A percentile compares a stretch with the other conserved stretches of the same genome.
Conservation (phyloP, 495 filamentous ascomycete genomes). For the Glonium stellatum region DNA sequence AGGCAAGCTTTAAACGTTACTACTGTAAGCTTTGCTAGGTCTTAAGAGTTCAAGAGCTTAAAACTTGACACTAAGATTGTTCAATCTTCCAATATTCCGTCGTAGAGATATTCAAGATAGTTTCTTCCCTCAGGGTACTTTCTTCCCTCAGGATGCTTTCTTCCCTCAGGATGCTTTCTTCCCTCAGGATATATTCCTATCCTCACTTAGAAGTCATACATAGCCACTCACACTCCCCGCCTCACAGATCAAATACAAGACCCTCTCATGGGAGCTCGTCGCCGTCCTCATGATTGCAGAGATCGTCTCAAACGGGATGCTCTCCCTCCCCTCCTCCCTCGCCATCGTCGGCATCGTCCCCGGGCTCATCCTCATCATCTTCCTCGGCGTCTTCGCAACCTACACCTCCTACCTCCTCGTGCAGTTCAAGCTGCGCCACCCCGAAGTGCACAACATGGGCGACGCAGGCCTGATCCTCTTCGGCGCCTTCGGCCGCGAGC, state of each 20-base stretch:
- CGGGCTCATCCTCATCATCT: slow-evolving; percentile 39
- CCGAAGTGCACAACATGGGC: slow-evolving; percentile 38
- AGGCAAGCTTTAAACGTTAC: no score
- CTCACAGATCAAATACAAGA: slow-evolving; percentile 50
- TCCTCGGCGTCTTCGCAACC: slow-evolving; percentile 37
- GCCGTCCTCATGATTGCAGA: slow-evolving; percentile 57
- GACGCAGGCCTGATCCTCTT: slow-evolving; percentile 35
- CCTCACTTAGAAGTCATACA: not conserved
- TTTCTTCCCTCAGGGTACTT: not conserved
- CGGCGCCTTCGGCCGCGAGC: slow-evolving; percentile 30
- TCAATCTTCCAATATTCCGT: no score
- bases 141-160: no score
- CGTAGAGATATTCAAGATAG: no score
- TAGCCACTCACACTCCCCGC: not conserved
- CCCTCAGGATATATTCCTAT: not conserved
- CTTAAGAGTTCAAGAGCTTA: no score
- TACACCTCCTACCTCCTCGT: slow-evolving; percentile 39
- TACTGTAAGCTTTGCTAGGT: no score
- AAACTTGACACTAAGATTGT: no score
- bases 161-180: not conserved
- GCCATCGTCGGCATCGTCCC: slow-evolving; percentile 52
- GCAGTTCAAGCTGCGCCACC: slow-evolving; percentile 41
- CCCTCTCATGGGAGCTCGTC: slow-evolving; percentile 48
- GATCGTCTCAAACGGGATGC: slow-evolving; percentile 55
- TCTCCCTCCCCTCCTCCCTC: slow-evolving; percentile 49